These are phyloP conservation scores for Piper betle DNA, from an alignment of 164 flowering plant genomes.

Conservation along the genomic window DNA sequence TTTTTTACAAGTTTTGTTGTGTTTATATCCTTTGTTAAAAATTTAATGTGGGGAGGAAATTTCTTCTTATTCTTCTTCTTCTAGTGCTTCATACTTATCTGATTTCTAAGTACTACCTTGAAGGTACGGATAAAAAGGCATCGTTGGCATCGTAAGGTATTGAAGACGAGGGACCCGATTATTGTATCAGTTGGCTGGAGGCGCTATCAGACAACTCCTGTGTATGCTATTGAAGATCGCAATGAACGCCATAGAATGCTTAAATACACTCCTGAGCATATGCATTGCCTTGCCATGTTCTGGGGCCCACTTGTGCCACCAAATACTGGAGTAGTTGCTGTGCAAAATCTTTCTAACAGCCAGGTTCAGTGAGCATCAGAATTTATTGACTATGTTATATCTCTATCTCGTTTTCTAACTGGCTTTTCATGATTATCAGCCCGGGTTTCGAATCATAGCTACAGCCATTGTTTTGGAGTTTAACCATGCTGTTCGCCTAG, in stretches of 20 bases:
- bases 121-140: constrained; percentile 83
- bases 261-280: constrained; percentile 94
- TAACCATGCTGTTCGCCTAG: constrained; percentile 64
- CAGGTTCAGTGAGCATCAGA: too few species aligned
- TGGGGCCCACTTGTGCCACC: too few species aligned
- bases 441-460: constrained; percentile 76
- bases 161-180: constrained; percentile 85
- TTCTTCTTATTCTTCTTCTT: too few species aligned
- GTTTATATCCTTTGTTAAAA: too few species aligned
- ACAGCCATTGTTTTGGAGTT: constrained; percentile 72
- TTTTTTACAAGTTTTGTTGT: too few species aligned
- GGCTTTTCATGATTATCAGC: constrained; percentile 28
- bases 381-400: neutral
- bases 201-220: constrained; percentile 81
- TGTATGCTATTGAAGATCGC: constrained; percentile 76
- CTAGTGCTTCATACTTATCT: too few species aligned
- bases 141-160: constrained; percentile 81
- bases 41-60: too few species aligned
- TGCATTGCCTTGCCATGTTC: constrained; percentile 95
- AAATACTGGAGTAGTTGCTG: constrained; percentile 8
- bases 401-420: constrained; percentile 1
- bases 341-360: too few species aligned
- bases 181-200: constrained; percentile 96
- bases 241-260: constrained; percentile 93
- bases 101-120: constrained; percentile 8